Conservation (phyloP, 164 flowering plant species). For the Liquidambar formosana region DNA sequence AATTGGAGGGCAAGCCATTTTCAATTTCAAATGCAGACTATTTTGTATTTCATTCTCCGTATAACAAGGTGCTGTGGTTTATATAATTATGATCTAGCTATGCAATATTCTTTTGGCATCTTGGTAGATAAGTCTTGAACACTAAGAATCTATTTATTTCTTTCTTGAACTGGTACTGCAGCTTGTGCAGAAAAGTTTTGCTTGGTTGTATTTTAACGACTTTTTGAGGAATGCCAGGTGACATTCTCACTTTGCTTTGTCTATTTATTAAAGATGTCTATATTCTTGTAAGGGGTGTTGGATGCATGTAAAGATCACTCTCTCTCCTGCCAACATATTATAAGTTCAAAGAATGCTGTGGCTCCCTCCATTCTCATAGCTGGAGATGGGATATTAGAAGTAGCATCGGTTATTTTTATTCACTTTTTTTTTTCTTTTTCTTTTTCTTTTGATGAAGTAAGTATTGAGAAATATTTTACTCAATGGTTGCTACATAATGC, state of each 20-base stretch:
- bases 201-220: conserved; percentile 78
- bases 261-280: neutral
- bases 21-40: conserved; percentile 77
- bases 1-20: conserved; percentile 78
- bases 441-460: too few relatives aligned
- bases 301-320: too few relatives aligned
- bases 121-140: too few relatives aligned
- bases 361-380: too few relatives aligned
- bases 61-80: conserved; percentile 58
- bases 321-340: too few relatives aligned
- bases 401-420: too few relatives aligned
- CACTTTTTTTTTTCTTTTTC: too few relatives aligned
- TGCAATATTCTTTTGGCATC: too few relatives aligned
- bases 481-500: too few relatives aligned
- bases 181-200: conserved; percentile 99
- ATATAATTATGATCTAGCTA: neutral
- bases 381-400: too few relatives aligned
- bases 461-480: too few relatives aligned
- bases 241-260: neutral
- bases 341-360: too few relatives aligned
- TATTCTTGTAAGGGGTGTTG: neutral
- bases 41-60: conserved; percentile 75
- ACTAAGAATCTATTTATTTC: neutral
- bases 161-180: conserved; percentile 36
- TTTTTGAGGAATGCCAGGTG: conserved; percentile 84